Evolutionary conservation across 2,329 filamentous ascomycete genomes (phyloP).

Genomic region (Dryadomyces quercivorus): DNA sequence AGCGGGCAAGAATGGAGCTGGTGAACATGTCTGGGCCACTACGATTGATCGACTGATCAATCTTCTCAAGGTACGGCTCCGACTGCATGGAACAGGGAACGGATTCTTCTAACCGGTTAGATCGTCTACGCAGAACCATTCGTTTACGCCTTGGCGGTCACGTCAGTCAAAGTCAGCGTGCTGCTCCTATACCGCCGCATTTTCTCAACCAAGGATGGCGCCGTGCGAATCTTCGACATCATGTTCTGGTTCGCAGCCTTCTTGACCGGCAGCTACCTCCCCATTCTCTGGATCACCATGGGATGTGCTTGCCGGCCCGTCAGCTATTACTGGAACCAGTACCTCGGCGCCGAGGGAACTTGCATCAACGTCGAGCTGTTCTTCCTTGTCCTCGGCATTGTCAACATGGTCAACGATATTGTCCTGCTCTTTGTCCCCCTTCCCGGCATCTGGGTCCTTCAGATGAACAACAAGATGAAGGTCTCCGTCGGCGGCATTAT

Average conservation of each 20-base stretch:
- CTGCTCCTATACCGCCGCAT: conserved; percentile 3
- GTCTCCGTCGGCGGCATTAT: not conserved
- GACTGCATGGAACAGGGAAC: not conserved
- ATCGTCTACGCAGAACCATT: conserved; percentile 1
- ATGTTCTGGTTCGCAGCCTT: not conserved
- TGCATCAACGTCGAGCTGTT: conserved; percentile 4
- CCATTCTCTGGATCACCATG: conserved; percentile 3
- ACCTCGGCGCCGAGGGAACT: not conserved
- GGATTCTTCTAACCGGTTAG: not conserved
- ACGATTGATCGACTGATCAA: not conserved
- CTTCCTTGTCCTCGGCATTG: conserved; percentile 3
- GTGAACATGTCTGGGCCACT: conserved; percentile 1
- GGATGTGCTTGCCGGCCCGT: not conserved
- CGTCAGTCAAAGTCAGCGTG: not conserved
- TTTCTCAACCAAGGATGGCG: not conserved
- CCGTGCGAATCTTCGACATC: not conserved
- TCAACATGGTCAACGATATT: conserved; percentile 5
- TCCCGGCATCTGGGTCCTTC: not conserved
- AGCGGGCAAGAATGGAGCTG: conserved; percentile 1
- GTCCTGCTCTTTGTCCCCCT: conserved; percentile 1
- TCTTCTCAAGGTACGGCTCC: not conserved
- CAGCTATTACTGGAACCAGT: conserved; percentile 2
- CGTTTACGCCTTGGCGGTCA: not conserved
- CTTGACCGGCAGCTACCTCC: not conserved
- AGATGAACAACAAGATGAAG: not conserved